A percentile compares a stretch with the other conserved stretches of the same genome.
phyloP scores from a whole-genome alignment of 2,329 filamentous ascomycete genomes.

The Rhinocladiella similis region DNA sequence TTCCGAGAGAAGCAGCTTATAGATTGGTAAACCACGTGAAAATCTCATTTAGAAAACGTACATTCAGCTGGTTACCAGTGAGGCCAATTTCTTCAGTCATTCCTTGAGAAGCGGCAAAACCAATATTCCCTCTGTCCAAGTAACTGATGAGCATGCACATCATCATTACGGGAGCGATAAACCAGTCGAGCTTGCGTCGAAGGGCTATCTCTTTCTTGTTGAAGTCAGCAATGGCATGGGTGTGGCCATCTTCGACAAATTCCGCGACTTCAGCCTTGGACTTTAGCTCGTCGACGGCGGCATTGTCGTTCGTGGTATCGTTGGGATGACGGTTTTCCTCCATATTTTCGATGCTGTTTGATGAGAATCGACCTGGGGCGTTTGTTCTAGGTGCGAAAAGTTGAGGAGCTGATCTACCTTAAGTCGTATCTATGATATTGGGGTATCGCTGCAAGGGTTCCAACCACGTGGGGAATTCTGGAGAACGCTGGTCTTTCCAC shows the following conservation, averaged over 20 bases:
- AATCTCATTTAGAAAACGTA: background rate
- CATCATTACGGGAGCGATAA: conserved; percentile 64
- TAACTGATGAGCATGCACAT: conserved; percentile 82
- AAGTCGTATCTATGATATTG: background rate
- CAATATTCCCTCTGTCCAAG: conserved; percentile 73
- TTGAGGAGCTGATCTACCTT: no score
- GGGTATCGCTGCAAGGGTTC: background rate
- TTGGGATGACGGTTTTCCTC: no score
- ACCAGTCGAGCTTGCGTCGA: conserved; percentile 23
- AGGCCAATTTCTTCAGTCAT: conserved; percentile 48
- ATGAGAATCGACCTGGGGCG: background rate
- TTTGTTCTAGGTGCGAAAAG: background rate
- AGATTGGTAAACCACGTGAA: no score
- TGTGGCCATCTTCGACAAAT: conserved; percentile 12
- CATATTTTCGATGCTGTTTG: no score
- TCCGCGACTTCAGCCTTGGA: conserved; percentile 16
- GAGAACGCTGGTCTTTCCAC: background rate
- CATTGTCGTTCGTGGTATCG: background rate
- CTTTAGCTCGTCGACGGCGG: conserved; percentile 11
- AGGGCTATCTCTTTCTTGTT: conserved; percentile 16
- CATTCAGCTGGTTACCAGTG: conserved; percentile 43
- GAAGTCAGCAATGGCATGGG: conserved; percentile 9
- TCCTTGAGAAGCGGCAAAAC: conserved; percentile 62
- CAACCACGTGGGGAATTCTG: background rate
- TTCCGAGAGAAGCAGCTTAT: no score